Evolutionary conservation across 1,284 basidiomycete genomes (phyloP).

Genomic region (Ustilago xerochloae): DNA sequence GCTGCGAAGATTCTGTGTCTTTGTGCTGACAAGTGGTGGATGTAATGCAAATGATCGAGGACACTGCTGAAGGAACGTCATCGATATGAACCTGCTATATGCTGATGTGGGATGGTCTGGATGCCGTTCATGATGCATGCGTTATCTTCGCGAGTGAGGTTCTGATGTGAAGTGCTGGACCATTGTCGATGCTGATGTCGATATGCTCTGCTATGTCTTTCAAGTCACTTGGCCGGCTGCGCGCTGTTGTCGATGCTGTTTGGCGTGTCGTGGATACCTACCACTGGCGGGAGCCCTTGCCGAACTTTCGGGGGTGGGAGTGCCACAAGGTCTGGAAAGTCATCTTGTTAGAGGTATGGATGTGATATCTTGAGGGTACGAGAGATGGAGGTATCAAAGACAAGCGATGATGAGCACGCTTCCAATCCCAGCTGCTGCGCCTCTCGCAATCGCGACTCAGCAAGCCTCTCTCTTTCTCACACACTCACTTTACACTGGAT

Average conservation of each 20-base stretch:
- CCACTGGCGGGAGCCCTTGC: slow-evolving; percentile 67
- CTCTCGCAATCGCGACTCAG: neutral
- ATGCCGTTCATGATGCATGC: neutral
- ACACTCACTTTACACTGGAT: no score
- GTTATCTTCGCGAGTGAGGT: neutral
- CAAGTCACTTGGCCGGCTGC: slow-evolving; percentile 3
- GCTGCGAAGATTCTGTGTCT: no score
- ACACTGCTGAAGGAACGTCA: no score
- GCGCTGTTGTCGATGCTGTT: slow-evolving; percentile 1
- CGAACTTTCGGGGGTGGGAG: slow-evolving; percentile 64
- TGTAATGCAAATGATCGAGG: neutral
- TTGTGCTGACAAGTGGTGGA: neutral
- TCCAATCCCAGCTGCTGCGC: slow-evolving; percentile 11
- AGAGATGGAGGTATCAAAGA: slow-evolving; percentile 37
- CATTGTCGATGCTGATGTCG: neutral
- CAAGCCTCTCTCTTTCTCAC: neutral
- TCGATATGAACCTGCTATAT: no score
- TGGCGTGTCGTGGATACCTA: slow-evolving; percentile 43
- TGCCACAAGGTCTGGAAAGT: slow-evolving; percentile 66
- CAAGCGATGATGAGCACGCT: slow-evolving; percentile 27
- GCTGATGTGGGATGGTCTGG: no score
- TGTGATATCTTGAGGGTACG: slow-evolving; percentile 42
- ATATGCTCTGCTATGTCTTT: neutral
- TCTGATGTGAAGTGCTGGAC: neutral
- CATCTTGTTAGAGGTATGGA: slow-evolving; percentile 59